Conservation (phyloP, 345 rosid species). For the Citrus maxima region DNA sequence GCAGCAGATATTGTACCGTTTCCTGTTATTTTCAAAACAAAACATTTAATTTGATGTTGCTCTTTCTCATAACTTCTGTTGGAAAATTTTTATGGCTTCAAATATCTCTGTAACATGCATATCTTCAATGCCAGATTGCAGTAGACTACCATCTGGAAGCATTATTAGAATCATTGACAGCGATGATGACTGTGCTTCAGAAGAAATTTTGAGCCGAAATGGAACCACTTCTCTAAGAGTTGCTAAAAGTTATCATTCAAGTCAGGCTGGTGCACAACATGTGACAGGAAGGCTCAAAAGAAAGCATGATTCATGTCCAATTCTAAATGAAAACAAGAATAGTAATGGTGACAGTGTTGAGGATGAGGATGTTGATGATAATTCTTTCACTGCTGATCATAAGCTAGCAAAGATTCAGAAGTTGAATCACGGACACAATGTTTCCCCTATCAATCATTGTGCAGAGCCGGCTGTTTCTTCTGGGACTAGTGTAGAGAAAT, state of each 20-base stretch:
- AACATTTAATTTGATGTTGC: neutral
- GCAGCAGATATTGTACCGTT: too few relatives aligned
- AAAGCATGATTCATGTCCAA: constrained; percentile 16
- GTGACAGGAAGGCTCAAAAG: constrained; percentile 26
- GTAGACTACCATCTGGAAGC: constrained; percentile 1
- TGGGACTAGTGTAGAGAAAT: neutral
- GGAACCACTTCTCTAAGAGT: neutral
- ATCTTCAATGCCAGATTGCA: constrained; percentile 13
- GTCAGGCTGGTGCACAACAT: neutral
- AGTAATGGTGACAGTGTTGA: neutral
- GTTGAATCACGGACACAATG: constrained; percentile 6
- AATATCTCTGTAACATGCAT: neutral
- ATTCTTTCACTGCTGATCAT: neutral
- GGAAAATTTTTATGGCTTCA: neutral
- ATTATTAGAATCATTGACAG: constrained; percentile 32
- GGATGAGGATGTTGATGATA: neutral
- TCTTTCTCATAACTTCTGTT: neutral
- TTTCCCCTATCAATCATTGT: neutral
- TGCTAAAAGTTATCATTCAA: neutral
- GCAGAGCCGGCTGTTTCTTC: constrained; percentile 1
- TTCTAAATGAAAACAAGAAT: neutral
- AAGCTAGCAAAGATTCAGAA: constrained; percentile 18
- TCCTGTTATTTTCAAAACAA: too few relatives aligned
- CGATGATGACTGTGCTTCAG: constrained; percentile 24
- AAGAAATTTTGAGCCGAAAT: constrained; percentile 6